Base-by-base conservation (phyloP, 1,139 yeast genomes). In the Kurtzmaniella quercitrusa region DNA sequence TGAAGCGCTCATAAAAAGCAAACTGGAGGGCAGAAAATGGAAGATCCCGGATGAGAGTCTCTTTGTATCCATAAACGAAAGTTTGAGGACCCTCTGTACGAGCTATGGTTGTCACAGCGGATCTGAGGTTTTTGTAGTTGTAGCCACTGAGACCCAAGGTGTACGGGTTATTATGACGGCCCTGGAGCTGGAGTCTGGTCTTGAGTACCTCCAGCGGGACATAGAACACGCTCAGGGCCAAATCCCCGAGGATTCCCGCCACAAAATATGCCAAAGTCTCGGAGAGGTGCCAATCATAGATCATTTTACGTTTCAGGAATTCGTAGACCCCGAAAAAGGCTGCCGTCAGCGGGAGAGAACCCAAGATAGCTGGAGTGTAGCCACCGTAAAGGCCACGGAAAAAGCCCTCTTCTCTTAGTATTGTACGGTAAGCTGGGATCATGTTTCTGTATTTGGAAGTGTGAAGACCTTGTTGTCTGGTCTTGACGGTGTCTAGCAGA, bases 181-280 rank as follows among this genome's bases (percentile, higher is more conserved):
- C 98, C 64, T 93, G 98, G 44, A 93, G 68, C 65, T 93, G 98
- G 41, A 93, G 66, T 54, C 98, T 73, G 7, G 98, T 90, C 62
- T 94, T 93, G 46, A 93, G 66, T n/a, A 93, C 98, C 60, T 93
- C 98, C 29, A 93, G 82, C 2, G 98, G 98, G n/a, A 93, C 98
- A 56, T 93, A 93, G 39, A 89, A 83, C n/a, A 93, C 66, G 57
- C 95, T 85, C 27, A 95, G 85, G 2, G 89, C 93, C 46, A 93
- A 73, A 62, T 93, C 98, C 21, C 98, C 98, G 19, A 91, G 57
- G 40, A 93, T 82, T 0, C 98, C 98, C 0, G 96, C 93, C 1
- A 82, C 68, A 46, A 93, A 73, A 59, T 88, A 94, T 4, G 95
- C 73, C 15, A 85, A 52, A 0, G 96, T 87, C 48, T 90, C 96